A percentile compares a stretch with the other conserved stretches of the same genome.
Conservation (phyloP, 257 asterid species). For the Solanum boliviense region DNA sequence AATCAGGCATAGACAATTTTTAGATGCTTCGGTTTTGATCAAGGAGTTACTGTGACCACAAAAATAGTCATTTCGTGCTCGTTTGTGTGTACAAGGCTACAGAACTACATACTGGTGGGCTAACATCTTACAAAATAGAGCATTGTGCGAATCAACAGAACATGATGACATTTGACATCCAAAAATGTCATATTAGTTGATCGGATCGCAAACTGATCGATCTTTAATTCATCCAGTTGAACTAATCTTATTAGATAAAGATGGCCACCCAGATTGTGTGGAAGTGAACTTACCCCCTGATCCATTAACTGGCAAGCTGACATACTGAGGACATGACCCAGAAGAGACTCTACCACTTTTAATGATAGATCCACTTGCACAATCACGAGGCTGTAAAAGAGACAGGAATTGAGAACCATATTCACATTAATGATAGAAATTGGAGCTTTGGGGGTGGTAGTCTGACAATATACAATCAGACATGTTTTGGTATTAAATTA, state of each 20-base stretch:
- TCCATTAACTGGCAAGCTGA: constrained; percentile 57
- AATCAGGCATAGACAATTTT: background rate
- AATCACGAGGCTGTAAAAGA: constrained; percentile 78
- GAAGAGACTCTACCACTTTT: constrained; percentile 25
- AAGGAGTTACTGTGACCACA: background rate
- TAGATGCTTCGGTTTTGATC: background rate
- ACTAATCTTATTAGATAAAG: background rate
- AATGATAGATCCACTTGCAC: constrained; percentile 27
- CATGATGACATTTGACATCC: background rate
- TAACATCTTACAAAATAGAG: background rate
- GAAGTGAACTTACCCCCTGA: constrained; percentile 33
- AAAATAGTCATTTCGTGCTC: background rate
- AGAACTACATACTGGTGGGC: background rate
- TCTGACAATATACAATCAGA: background rate
- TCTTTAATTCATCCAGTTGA: background rate
- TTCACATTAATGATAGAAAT: background rate
- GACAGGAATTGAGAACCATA: background rate
- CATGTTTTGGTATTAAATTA: background rate
- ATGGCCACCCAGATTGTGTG: background rate
- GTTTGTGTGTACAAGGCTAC: background rate
- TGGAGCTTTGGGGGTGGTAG: background rate
- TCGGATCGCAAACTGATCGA: background rate
- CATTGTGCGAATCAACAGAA: background rate
- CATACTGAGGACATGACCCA: constrained; percentile 49
- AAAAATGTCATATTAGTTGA: background rate